Percentiles rank a stretch among this genome's conserved stretches.
These are phyloP conservation scores for Ustilago bromivora DNA, from an alignment of 1,284 basidiomycete genomes.

Conservation along the genomic window DNA sequence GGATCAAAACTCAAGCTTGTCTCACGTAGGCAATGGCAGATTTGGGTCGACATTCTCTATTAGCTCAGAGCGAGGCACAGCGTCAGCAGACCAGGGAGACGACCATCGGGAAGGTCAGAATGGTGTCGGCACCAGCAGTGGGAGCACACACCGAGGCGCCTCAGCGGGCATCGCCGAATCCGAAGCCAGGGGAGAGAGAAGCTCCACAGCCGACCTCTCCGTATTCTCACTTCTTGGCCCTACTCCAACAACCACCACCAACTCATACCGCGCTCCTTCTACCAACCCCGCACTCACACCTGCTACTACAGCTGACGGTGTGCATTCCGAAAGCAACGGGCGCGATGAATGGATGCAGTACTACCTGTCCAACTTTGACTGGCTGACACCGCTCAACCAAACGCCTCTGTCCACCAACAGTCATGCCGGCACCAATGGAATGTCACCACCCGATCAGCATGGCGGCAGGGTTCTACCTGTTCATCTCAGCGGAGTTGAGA, in stretches of 20 bases:
- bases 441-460: neutral
- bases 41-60: slow-evolving; percentile 37
- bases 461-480: slow-evolving; percentile 7
- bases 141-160: neutral
- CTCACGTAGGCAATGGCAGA: slow-evolving; percentile 13
- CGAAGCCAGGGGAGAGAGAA: slow-evolving; percentile 14
- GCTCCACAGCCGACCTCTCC: slow-evolving; percentile 16
- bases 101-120: neutral
- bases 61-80: slow-evolving; percentile 42
- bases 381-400: slow-evolving; percentile 30
- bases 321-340: slow-evolving; percentile 25
- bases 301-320: slow-evolving; percentile 13
- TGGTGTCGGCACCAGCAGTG: neutral
- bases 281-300: slow-evolving; percentile 1
- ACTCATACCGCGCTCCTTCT: slow-evolving; percentile 14
- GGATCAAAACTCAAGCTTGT: slow-evolving; percentile 5
- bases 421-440: slow-evolving; percentile 5
- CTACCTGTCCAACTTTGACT: slow-evolving; percentile 52
- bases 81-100: slow-evolving; percentile 9
- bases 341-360: slow-evolving; percentile 56
- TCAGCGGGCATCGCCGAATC: neutral
- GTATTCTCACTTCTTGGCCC: slow-evolving; percentile 31
- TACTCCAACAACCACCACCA: neutral
- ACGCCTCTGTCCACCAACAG: slow-evolving; percentile 16
- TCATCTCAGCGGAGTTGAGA: slow-evolving; percentile 2